Percentiles rank a stretch among this genome's conserved stretches.
These are phyloP conservation scores for Fusarium metavorans DNA, from an alignment of 2,329 filamentous ascomycete genomes.

Conservation along the genomic window DNA sequence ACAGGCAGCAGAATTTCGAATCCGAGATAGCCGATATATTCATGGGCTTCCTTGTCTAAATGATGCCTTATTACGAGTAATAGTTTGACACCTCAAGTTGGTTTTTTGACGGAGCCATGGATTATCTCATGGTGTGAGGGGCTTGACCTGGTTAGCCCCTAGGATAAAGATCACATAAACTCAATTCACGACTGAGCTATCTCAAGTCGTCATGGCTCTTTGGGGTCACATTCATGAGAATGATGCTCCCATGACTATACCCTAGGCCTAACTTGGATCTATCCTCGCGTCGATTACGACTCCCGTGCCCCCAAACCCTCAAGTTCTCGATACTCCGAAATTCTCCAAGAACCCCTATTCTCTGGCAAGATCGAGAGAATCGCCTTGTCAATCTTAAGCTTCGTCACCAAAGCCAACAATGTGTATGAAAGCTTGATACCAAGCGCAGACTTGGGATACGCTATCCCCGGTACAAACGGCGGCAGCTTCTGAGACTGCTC, in stretches of 20 bases:
- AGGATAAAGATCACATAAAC: not conserved
- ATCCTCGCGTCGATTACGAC: no score
- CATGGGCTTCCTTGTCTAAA: not conserved
- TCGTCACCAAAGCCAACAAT: slow-evolving; percentile 18
- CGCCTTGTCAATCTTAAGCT: slow-evolving; percentile 27
- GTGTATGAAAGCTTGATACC: slow-evolving; percentile 42
- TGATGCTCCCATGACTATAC: not conserved
- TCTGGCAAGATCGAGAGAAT: slow-evolving; percentile 26
- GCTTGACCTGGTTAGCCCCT: not conserved
- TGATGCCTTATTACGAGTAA: not conserved
- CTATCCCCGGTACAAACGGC: slow-evolving; percentile 41
- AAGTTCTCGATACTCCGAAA: slow-evolving; percentile 21
- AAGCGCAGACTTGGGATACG: slow-evolving; percentile 45
- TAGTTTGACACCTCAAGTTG: not conserved
- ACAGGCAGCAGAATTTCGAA: not conserved
- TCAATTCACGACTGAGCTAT: not conserved
- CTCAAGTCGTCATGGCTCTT: not conserved
- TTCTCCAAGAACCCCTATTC: slow-evolving; percentile 21
- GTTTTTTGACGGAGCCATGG: not conserved
- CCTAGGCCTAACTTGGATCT: not conserved
- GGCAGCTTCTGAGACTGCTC: slow-evolving; percentile 52
- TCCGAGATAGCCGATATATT: not conserved
- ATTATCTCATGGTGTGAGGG: not conserved
- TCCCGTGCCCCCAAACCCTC: not conserved
- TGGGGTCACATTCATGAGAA: not conserved